phyloP scores from a whole-genome alignment of 441 rosid genomes.

The Corymbia citriodora region DNA sequence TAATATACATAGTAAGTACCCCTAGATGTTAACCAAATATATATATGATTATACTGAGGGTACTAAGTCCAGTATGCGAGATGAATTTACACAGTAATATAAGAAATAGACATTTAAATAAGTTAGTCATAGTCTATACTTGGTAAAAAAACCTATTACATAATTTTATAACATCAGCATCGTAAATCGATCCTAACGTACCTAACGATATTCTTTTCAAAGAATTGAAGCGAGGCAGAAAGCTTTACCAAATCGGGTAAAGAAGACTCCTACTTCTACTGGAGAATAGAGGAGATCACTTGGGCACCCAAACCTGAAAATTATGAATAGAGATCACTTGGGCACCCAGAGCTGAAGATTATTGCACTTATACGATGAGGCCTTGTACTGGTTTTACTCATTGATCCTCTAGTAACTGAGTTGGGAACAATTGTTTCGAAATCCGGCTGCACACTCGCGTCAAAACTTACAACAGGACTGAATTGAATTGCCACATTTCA shows the following conservation, averaged over 20 bases:
- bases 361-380: neutral
- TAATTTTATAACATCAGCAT: neutral
- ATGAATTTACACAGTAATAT: neutral
- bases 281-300: neutral
- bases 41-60: neutral
- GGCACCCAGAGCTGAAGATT: neutral
- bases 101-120: neutral
- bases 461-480: neutral
- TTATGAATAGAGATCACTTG: neutral
- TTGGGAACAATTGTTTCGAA: neutral
- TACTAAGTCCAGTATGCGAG: neutral
- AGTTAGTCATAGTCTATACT: neutral
- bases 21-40: neutral
- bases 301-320: neutral
- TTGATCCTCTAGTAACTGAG: neutral
- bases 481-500: neutral
- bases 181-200: neutral
- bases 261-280: neutral
- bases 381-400: neutral
- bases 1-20: neutral
- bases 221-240: neutral
- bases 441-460: neutral
- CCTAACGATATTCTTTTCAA: neutral
- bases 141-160: neutral
- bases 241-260: neutral